phyloP scores from a whole-genome alignment of 2,329 filamentous ascomycete genomes.

The Aureobasidium sp. region DNA sequence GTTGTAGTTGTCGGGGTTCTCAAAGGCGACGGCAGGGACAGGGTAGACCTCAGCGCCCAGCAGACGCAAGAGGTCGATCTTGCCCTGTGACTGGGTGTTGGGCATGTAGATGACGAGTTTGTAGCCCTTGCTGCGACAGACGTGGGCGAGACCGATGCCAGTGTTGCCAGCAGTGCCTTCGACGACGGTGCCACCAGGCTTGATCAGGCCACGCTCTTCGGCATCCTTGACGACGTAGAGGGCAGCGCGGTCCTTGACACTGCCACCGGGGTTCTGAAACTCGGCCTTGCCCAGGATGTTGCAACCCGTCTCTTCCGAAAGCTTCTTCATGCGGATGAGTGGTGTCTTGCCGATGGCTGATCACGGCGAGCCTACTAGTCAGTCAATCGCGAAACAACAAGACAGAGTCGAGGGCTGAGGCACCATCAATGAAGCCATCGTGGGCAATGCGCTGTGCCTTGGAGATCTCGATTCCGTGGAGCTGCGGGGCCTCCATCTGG shows the following conservation, averaged over 20 bases:
- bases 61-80: conserved; percentile 84
- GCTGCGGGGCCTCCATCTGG: conserved; percentile 35
- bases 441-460: conserved; percentile 70
- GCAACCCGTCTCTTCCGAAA: conserved; percentile 87
- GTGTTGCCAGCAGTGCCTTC: conserved; percentile 98
- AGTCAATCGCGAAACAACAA: conserved; percentile 6
- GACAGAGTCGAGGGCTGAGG: conserved; percentile 16
- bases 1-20: conserved; percentile 95
- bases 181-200: conserved; percentile 83
- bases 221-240: conserved; percentile 91
- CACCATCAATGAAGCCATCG: conserved; percentile 71
- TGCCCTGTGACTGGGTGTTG: conserved; percentile 95
- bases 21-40: conserved; percentile 89
- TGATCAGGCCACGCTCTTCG: conserved; percentile 74
- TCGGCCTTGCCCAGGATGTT: conserved; percentile 93
- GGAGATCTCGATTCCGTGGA: conserved; percentile 55
- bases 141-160: conserved; percentile 92
- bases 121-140: conserved; percentile 87
- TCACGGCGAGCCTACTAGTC: conserved; percentile 10
- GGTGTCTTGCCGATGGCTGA: conserved; percentile 95
- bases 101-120: conserved; percentile 99
- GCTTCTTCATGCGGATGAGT: conserved; percentile 76
- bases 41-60: conserved; percentile 93
- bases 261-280: conserved; percentile 96
- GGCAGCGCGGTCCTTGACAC: conserved; percentile 91